Evolutionary conservation across 441 rosid species (phyloP).

Genomic region (Corymbia calophylla): DNA sequence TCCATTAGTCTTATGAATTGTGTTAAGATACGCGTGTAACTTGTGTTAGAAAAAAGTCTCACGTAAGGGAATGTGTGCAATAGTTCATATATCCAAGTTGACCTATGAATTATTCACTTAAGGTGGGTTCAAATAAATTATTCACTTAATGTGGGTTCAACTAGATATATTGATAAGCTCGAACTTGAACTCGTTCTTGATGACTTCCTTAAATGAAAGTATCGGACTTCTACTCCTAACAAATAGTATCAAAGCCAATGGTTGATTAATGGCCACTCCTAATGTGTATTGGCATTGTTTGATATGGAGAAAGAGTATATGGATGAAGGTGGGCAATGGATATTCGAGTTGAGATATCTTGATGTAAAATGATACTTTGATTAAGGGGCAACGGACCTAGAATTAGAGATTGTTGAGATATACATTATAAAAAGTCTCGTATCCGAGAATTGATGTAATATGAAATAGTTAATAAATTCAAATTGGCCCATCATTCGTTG

Average conservation of each 20-base stretch:
- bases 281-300: no score
- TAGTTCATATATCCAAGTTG: background rate
- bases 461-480: no score
- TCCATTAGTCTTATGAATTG: background rate
- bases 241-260: background rate
- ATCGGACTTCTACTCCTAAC: fast-evolving
- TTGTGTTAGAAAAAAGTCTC: no score
- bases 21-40: no score
- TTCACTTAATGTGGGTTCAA: no score
- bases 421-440: no score
- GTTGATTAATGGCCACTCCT: background rate
- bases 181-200: background rate
- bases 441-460: no score
- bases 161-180: no score
- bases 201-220: background rate
- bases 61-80: fast-evolving
- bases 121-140: no score
- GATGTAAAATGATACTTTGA: background rate
- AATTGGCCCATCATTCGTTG: fast-evolving
- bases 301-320: fast-evolving
- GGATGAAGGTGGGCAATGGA: fast-evolving
- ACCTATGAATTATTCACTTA: no score
- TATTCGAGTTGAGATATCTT: background rate
- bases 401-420: no score
- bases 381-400: background rate